Conservation (phyloP, 2,329 filamentous ascomycete genomes). For the Ilyonectria destructans region DNA sequence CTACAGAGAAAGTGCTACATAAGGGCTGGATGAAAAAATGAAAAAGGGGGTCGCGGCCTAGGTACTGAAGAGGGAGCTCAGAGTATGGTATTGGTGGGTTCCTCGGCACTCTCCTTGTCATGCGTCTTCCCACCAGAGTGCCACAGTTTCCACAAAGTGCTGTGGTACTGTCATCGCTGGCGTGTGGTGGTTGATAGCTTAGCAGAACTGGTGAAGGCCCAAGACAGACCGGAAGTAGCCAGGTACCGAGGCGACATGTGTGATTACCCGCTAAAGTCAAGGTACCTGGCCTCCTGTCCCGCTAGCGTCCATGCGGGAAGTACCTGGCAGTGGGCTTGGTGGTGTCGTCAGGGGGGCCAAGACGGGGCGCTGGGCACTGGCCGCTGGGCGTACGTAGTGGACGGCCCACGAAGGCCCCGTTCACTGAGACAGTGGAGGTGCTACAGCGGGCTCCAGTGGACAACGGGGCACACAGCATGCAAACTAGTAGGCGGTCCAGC, state of each 20-base stretch:
- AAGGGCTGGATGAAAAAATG: conserved; percentile 12
- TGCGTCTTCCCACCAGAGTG: conserved; percentile 20
- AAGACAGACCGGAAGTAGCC: conserved; percentile 13
- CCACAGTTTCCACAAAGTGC: conserved; percentile 2
- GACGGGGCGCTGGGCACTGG: conserved; percentile 6
- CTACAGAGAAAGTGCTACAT: conserved; percentile 19
- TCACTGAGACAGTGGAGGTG: neutral
- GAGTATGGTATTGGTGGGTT: conserved; percentile 16
- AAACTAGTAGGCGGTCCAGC: neutral
- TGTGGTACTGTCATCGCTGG: conserved; percentile 10
- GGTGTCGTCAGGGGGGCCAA: conserved; percentile 31
- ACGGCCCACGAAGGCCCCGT: neutral
- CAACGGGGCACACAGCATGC: neutral
- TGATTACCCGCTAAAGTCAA: conserved; percentile 5
- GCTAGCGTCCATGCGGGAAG: conserved; percentile 6
- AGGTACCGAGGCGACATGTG: conserved; percentile 12
- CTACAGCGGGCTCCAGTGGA: conserved; percentile 10
- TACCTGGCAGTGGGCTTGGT: conserved; percentile 14
- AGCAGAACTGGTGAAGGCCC: conserved; percentile 4
- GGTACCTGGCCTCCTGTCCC: conserved; percentile 13
- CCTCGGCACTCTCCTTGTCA: conserved; percentile 17
- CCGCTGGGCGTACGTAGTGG: conserved; percentile 9
- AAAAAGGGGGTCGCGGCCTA: neutral
- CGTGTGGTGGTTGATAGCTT: conserved; percentile 13
- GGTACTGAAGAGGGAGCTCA: conserved; percentile 8